Conservation (phyloP, 139 green algal genomes). For the Chlamydomonas sphaeroides region DNA sequence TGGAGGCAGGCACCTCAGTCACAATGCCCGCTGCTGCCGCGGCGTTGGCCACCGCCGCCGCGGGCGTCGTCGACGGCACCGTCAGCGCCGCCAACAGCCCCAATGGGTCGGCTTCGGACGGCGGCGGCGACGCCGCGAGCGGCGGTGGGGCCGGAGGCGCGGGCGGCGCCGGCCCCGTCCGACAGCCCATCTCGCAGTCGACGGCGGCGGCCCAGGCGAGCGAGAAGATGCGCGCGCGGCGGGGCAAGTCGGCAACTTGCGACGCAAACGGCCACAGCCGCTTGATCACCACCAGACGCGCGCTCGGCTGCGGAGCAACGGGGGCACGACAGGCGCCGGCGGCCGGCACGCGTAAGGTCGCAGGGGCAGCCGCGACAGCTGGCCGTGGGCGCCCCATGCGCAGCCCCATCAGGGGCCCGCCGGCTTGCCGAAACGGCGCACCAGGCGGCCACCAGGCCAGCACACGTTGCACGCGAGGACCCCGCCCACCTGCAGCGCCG, state of each 20-base stretch:
- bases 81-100: neutral
- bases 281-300: conserved; percentile 2
- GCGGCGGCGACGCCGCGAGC: too few species aligned
- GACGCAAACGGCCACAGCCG: conserved; percentile 21
- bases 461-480: too few species aligned
- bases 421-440: too few species aligned
- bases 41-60: neutral
- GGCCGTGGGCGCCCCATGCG: too few species aligned
- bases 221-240: conserved; percentile 13
- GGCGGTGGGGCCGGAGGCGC: neutral
- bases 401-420: too few species aligned
- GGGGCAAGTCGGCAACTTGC: conserved; percentile 2
- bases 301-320: conserved; percentile 5
- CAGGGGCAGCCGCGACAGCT: too few species aligned
- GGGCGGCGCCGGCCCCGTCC: neutral
- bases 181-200: neutral
- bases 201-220: neutral
- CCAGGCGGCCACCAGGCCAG: too few species aligned
- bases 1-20: conserved; percentile 9
- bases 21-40: neutral
- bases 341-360: too few species aligned
- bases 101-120: neutral
- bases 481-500: conserved; percentile 21
- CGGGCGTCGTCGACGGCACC: neutral
- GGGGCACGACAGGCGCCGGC: too few species aligned